phyloP scores from a whole-genome alignment of 345 rosid genomes.

The Camelina hispida region DNA sequence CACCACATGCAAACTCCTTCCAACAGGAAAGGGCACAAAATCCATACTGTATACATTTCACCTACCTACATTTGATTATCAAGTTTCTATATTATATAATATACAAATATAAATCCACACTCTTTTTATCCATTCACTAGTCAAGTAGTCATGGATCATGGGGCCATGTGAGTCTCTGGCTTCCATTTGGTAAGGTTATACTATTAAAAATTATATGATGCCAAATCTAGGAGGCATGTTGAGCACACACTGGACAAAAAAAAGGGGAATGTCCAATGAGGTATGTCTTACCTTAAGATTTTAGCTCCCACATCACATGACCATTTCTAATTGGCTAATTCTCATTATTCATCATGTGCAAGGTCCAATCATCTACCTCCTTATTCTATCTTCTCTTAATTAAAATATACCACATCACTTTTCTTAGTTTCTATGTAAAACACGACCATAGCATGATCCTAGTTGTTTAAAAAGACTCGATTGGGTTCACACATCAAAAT shows the following conservation, averaged over 20 bases:
- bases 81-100: constrained; percentile 34
- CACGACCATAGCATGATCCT: constrained; percentile 30
- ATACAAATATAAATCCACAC: too few relatives aligned
- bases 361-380: constrained; percentile 6
- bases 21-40: constrained; percentile 29
- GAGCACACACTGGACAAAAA: constrained; percentile 18
- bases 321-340: constrained; percentile 35
- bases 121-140: constrained; percentile 33
- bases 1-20: constrained; percentile 37
- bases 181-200: constrained; percentile 33
- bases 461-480: not conserved
- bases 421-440: constrained; percentile 11
- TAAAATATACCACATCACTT: not conserved
- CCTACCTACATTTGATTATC: constrained; percentile 35
- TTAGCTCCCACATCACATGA: constrained; percentile 46
- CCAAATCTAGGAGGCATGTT: constrained; percentile 45
- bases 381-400: not conserved
- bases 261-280: constrained; percentile 40
- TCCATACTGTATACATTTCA: constrained; percentile 37
- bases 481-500: constrained; percentile 23
- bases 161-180: constrained; percentile 47
- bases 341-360: constrained; percentile 30
- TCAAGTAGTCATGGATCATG: constrained; percentile 36
- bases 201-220: constrained; percentile 18
- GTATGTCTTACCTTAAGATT: constrained; percentile 32